A percentile compares a stretch with the other conserved stretches of the same genome.
Evolutionary conservation across 2,329 filamentous ascomycete genomes (phyloP).

Genomic region (Pyrenochaeta sp.): DNA sequence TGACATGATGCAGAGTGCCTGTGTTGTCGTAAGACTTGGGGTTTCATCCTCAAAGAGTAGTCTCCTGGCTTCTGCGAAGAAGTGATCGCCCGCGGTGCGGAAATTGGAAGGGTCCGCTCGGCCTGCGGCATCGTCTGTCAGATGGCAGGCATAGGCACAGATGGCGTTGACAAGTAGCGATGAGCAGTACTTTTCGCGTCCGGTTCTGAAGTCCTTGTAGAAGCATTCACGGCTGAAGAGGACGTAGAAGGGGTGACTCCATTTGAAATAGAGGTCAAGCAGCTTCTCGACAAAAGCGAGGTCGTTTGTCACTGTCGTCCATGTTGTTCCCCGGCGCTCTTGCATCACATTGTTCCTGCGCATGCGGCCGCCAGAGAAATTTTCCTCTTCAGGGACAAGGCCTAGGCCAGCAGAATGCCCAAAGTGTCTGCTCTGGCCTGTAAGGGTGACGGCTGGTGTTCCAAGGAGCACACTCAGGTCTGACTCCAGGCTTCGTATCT

Average conservation of each 20-base stretch:
- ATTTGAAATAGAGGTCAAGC: slow-evolving; percentile 71
- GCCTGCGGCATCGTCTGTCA: slow-evolving; percentile 71
- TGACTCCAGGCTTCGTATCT: slow-evolving; percentile 42
- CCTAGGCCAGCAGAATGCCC: slow-evolving; percentile 50
- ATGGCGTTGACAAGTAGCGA: slow-evolving; percentile 72
- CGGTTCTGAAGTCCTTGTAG: slow-evolving; percentile 69
- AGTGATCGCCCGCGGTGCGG: slow-evolving; percentile 74
- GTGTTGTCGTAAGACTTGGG: slow-evolving; percentile 73
- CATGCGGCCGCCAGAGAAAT: slow-evolving; percentile 31
- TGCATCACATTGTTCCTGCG: slow-evolving; percentile 19
- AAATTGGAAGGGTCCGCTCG: slow-evolving; percentile 69
- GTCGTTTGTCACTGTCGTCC: slow-evolving; percentile 70
- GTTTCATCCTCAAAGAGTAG: slow-evolving; percentile 67
- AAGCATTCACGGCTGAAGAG: slow-evolving; percentile 77
- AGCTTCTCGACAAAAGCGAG: slow-evolving; percentile 68
- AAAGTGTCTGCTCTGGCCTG: slow-evolving; percentile 47
- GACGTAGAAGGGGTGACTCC: slow-evolving; percentile 79
- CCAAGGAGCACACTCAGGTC: slow-evolving; percentile 50
- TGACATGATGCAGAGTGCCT: slow-evolving; percentile 79
- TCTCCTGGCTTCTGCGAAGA: slow-evolving; percentile 73
- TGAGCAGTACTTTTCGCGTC: slow-evolving; percentile 71
- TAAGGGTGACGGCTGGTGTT: slow-evolving; percentile 43
- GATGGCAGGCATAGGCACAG: slow-evolving; percentile 72
- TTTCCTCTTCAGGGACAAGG: slow-evolving; percentile 47
- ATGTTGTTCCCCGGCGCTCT: slow-evolving; percentile 48